Evolutionary conservation across 495 filamentous ascomycete species (phyloP).

Genomic region (Lindgomyces ingoldianus): DNA sequence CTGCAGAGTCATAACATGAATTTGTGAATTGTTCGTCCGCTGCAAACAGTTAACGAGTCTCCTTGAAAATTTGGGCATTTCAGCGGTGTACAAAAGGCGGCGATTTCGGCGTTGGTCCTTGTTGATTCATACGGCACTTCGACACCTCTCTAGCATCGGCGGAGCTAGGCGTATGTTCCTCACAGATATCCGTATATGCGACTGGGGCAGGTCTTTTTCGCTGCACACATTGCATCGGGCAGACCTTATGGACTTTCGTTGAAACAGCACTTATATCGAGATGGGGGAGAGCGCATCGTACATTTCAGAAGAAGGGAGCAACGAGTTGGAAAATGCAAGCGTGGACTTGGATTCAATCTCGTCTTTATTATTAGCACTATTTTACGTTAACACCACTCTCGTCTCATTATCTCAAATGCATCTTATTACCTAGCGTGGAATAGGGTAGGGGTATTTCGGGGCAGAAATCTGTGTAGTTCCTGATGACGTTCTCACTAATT

Average conservation of each 20-base stretch:
- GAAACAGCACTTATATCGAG: not conserved
- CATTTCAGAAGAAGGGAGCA: not conserved
- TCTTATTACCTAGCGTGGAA: too few relatives aligned
- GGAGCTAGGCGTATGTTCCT: conserved; percentile 27
- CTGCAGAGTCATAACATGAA: not conserved
- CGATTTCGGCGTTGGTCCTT: conserved; percentile 4
- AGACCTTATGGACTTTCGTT: not conserved
- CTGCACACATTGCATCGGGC: not conserved
- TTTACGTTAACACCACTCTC: not conserved
- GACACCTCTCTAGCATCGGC: conserved; percentile 6
- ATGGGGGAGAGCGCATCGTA: too few relatives aligned
- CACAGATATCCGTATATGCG: conserved; percentile 5
- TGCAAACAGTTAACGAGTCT: conserved; percentile 21
- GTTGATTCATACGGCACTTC: not conserved
- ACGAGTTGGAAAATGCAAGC: not conserved
- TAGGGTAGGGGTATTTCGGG: too few relatives aligned
- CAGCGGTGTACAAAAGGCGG: conserved; percentile 28
- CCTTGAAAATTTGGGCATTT: conserved; percentile 31
- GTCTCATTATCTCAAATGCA: not conserved
- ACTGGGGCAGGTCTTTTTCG: not conserved
- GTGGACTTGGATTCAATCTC: not conserved
- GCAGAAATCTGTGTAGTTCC: too few relatives aligned
- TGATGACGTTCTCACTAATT: too few relatives aligned
- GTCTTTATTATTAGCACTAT: not conserved
- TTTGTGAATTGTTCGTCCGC: not conserved